Evolutionary conservation across 1,284 basidiomycete genomes (phyloP).

Genomic region (Ganoderma multipileum): DNA sequence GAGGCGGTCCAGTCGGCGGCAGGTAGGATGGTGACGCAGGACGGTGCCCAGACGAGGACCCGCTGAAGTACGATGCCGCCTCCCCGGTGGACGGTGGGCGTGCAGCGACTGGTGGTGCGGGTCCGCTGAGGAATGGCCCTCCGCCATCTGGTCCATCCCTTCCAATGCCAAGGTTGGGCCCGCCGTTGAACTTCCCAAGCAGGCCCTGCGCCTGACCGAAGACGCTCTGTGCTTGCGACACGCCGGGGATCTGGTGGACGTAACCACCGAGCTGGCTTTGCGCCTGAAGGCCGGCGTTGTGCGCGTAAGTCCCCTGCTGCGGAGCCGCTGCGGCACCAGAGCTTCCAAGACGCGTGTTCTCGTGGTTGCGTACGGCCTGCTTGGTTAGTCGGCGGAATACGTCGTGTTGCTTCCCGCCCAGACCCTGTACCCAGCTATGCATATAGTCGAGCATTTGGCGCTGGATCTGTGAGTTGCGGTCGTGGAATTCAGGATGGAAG

Average conservation of each 20-base stretch:
- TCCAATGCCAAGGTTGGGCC: slow-evolving; percentile 22
- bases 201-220: slow-evolving; percentile 32
- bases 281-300: slow-evolving; percentile 52
- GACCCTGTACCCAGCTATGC: slow-evolving; percentile 64
- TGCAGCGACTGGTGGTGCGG: slow-evolving; percentile 20
- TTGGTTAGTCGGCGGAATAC: slow-evolving; percentile 69
- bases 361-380: slow-evolving; percentile 72
- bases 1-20: slow-evolving; percentile 18
- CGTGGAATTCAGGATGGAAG: slow-evolving; percentile 89
- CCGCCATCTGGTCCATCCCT: slow-evolving; percentile 20
- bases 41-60: slow-evolving; percentile 1
- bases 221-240: slow-evolving; percentile 33
- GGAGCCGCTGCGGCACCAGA: slow-evolving; percentile 51
- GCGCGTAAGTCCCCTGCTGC: slow-evolving; percentile 53
- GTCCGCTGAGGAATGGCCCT: slow-evolving; percentile 7
- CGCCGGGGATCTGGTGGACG: slow-evolving; percentile 56
- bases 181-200: slow-evolving; percentile 37
- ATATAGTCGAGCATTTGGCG: slow-evolving; percentile 78
- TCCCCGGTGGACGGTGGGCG: slow-evolving; percentile 24
- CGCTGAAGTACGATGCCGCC: slow-evolving; percentile 24
- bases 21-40: slow-evolving; percentile 7
- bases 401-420: slow-evolving; percentile 59
- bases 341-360: slow-evolving; percentile 70
- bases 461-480: slow-evolving; percentile 74
- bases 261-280: slow-evolving; percentile 57